Evolutionary conservation across 768 basidiomycete genomes (phyloP).

Genomic region (Amanita pallidorosea): DNA sequence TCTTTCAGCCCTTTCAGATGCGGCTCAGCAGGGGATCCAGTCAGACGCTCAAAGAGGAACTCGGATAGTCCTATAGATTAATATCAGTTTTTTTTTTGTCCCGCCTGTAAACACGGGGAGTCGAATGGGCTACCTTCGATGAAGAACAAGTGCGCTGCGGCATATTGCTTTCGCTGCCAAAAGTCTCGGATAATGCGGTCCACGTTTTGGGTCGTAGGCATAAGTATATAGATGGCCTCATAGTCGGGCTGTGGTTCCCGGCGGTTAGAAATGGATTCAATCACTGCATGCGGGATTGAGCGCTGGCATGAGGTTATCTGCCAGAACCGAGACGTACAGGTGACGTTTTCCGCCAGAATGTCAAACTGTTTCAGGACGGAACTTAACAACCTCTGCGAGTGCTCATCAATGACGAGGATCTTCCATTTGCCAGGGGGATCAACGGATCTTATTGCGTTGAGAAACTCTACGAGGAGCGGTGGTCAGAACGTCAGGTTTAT

Average conservation of each 20-base stretch:
- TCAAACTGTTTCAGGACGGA: slow-evolving; percentile 90
- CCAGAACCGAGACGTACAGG: slow-evolving; percentile 48
- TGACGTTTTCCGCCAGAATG: slow-evolving; percentile 92
- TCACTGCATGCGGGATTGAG: slow-evolving; percentile 43
- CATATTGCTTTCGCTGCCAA: slow-evolving; percentile 53
- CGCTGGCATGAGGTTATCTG: not conserved
- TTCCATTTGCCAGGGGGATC: slow-evolving; percentile 90
- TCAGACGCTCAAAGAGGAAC: slow-evolving; percentile 62
- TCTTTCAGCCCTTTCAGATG: slow-evolving; percentile 73
- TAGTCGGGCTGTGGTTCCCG: slow-evolving; percentile 78
- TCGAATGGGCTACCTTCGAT: slow-evolving; percentile 52
- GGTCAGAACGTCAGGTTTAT: not conserved
- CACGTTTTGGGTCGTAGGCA: slow-evolving; percentile 92
- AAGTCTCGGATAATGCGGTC: slow-evolving; percentile 88
- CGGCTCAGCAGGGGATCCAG: slow-evolving; percentile 66
- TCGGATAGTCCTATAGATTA: slow-evolving; percentile 59
- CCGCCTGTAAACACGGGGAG: not conserved
- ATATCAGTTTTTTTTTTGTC: not conserved
- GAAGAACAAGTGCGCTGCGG: slow-evolving; percentile 85
- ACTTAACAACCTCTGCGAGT: slow-evolving; percentile 74
- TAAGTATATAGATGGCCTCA: slow-evolving; percentile 89
- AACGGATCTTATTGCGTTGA: slow-evolving; percentile 80
- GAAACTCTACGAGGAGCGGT: slow-evolving; percentile 46
- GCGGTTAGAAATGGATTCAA: slow-evolving; percentile 79
- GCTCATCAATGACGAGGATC: slow-evolving; percentile 92